Conservation (phyloP, 805 yeast species). For the Candida sanyiensis region DNA sequence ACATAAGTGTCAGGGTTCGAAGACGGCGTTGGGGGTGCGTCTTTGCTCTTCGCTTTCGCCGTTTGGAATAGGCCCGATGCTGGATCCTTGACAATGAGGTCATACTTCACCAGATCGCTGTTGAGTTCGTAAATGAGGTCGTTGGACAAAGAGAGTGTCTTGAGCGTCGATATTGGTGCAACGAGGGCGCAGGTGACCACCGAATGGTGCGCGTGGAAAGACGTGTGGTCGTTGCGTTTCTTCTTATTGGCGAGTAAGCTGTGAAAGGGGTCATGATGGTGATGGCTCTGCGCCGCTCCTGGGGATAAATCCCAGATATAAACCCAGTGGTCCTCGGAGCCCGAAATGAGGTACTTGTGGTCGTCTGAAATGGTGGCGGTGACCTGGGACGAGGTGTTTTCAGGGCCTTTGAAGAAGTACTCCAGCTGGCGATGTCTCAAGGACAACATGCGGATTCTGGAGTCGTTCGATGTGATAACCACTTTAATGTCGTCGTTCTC, state of each 20-base stretch:
- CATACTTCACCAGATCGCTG: constrained; percentile 23
- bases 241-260: constrained; percentile 18
- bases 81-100: neutral
- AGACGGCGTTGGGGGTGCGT: neutral
- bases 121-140: constrained; percentile 71
- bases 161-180: constrained; percentile 68
- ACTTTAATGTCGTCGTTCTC: constrained; percentile 35
- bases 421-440: constrained; percentile 48
- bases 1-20: neutral
- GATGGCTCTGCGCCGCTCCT: constrained; percentile 14
- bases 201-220: constrained; percentile 73
- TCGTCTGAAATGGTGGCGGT: constrained; percentile 60
- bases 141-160: constrained; percentile 62
- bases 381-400: constrained; percentile 67
- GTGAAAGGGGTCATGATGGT: too few relatives aligned
- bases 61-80: neutral
- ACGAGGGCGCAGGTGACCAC: constrained; percentile 70
- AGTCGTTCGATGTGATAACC: constrained; percentile 76
- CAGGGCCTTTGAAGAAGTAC: constrained; percentile 66
- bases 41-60: neutral
- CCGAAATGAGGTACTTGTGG: constrained; percentile 54
- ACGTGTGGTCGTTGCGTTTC: constrained; percentile 56
- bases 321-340: constrained; percentile 85
- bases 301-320: constrained; percentile 65
- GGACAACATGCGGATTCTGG: constrained; percentile 65